A percentile compares a stretch with the other conserved stretches of the same genome.
Evolutionary conservation across 352 stramenopile genomes (phyloP).

Genomic region (Aphanomyces cochlioides): DNA sequence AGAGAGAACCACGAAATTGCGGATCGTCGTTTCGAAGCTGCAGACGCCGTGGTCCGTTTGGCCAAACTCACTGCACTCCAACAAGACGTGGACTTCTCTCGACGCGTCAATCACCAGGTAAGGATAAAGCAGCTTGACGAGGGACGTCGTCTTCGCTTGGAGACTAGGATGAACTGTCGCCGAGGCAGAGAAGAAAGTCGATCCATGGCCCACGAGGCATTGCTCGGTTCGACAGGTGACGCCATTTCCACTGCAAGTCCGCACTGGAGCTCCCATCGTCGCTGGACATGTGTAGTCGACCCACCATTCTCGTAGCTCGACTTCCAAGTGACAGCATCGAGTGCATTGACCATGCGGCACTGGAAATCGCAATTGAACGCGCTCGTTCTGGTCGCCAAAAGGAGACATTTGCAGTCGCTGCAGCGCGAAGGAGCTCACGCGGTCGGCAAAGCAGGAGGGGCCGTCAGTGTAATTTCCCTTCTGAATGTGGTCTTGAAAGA

Average conservation of each 20-base stretch:
- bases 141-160: not conserved
- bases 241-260: conserved; percentile 4
- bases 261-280: not conserved
- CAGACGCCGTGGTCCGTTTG: not conserved
- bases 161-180: not conserved
- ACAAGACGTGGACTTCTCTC: conserved; percentile 12
- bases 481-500: not conserved
- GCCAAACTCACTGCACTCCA: conserved; percentile 15
- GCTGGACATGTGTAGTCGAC: not conserved
- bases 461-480: not conserved
- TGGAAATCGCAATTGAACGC: not conserved
- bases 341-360: conserved; percentile 11
- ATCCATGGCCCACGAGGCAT: not conserved
- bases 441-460: not conserved
- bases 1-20: not conserved
- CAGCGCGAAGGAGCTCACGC: not conserved
- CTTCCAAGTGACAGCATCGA: conserved; percentile 9
- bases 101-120: not conserved
- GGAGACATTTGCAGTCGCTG: not conserved
- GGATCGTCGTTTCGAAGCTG: not conserved
- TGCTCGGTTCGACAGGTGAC: not conserved
- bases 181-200: conserved; percentile 1
- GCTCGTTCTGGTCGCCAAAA: not conserved
- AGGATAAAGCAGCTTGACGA: not conserved
- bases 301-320: conserved; percentile 5